A percentile compares a stretch with the other conserved stretches of the same genome.
phyloP scores from a whole-genome alignment of 306 rosid species.

The Begonia fuchsioides region DNA sequence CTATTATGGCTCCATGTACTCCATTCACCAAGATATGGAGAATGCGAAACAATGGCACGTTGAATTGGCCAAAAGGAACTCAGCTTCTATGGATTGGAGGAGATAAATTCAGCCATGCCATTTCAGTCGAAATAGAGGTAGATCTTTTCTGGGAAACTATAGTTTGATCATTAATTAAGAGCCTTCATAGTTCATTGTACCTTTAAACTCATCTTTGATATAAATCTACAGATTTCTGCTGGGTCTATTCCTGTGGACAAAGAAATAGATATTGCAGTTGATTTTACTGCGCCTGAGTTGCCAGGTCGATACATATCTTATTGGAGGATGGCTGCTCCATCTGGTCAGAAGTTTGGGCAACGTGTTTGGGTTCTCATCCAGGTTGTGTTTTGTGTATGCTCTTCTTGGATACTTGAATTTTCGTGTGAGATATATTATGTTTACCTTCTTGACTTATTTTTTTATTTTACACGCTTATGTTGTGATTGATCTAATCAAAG shows the following conservation, averaged over 20 bases:
- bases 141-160: no score
- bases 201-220: no score
- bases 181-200: no score
- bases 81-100: slow-evolving; percentile 80
- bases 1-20: slow-evolving; percentile 68
- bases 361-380: slow-evolving; percentile 84
- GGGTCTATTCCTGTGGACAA: slow-evolving; percentile 34
- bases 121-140: slow-evolving; percentile 56
- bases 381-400: slow-evolving; percentile 33
- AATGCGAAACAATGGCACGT: slow-evolving; percentile 62
- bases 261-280: slow-evolving; percentile 75
- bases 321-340: slow-evolving; percentile 68
- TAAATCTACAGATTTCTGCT: slow-evolving; percentile 10
- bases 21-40: slow-evolving; percentile 90
- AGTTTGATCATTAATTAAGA: no score
- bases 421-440: no score
- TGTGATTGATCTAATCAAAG: no score
- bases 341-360: slow-evolving; percentile 77
- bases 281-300: slow-evolving; percentile 48
- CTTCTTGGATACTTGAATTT: no score
- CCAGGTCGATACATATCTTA: slow-evolving; percentile 74
- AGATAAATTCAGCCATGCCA: slow-evolving; percentile 25
- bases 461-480: no score
- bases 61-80: slow-evolving; percentile 59
- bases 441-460: no score